A percentile compares a stretch with the other conserved stretches of the same genome.
Evolutionary conservation across 1,139 yeast species (phyloP).

Genomic region (Hemisphaericaspora subhashii): DNA sequence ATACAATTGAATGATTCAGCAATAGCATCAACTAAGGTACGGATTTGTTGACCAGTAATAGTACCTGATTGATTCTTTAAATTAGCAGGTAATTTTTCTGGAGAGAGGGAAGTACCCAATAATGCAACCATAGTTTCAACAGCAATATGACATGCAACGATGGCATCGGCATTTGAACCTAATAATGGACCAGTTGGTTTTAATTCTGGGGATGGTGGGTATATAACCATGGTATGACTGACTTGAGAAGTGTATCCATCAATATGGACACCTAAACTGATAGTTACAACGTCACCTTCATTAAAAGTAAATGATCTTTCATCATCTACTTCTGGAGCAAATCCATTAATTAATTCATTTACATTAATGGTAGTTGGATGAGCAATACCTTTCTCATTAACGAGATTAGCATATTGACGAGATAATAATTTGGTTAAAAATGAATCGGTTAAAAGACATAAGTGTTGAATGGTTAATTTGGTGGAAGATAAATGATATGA

Average conservation of each 20-base stretch:
- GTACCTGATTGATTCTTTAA: constrained; percentile 30
- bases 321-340: constrained; percentile 85
- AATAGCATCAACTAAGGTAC: constrained; percentile 75
- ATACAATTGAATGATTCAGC: constrained; percentile 79
- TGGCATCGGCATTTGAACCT: constrained; percentile 85
- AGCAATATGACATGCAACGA: constrained; percentile 87
- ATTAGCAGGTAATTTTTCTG: constrained; percentile 65
- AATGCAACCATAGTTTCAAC: constrained; percentile 77
- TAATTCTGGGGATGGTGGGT: constrained; percentile 48
- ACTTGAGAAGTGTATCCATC: constrained; percentile 92
- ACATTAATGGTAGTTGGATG: constrained; percentile 88
- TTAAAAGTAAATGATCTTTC: constrained; percentile 49
- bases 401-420: constrained; percentile 53
- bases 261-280: constrained; percentile 83
- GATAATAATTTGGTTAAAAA: constrained; percentile 58
- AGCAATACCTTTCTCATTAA: constrained; percentile 84
- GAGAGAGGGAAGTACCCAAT: constrained; percentile 70
- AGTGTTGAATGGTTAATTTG: constrained; percentile 62
- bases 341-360: constrained; percentile 74
- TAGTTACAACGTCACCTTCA: constrained; percentile 83
- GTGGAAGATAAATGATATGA: constrained; percentile 60
- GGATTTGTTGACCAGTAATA: constrained; percentile 68
- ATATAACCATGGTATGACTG: constrained; percentile 83
- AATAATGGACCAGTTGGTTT: constrained; percentile 75
- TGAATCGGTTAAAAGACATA: constrained; percentile 80